Evolutionary conservation across 1,284 basidiomycete species (phyloP).

Genomic region (Ceratobasidium sp.): DNA sequence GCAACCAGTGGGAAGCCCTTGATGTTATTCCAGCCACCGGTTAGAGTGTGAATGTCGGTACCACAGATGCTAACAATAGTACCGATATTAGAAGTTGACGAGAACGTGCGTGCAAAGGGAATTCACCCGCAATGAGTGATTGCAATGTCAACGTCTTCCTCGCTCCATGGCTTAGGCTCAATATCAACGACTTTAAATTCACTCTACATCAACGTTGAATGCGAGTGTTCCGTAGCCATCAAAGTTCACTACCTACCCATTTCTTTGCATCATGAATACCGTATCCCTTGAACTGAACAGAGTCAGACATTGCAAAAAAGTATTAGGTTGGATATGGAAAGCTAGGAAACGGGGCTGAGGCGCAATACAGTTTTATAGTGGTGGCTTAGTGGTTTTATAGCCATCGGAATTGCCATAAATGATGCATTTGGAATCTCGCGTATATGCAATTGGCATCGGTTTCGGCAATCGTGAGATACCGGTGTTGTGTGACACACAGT

Average conservation of each 20-base stretch:
- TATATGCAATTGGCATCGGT: too few relatives aligned
- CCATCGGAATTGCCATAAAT: not conserved
- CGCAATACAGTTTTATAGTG: not conserved
- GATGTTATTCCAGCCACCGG: constrained; percentile 62
- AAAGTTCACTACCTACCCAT: constrained; percentile 37
- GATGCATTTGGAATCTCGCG: not conserved
- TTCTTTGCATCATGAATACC: constrained; percentile 43
- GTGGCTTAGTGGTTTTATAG: not conserved
- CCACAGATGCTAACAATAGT: constrained; percentile 56
- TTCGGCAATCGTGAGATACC: too few relatives aligned
- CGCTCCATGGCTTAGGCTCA: constrained; percentile 55
- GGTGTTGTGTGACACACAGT: too few relatives aligned
- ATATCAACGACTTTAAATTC: constrained; percentile 59
- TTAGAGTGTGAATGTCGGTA: constrained; percentile 66
- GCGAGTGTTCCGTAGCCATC: not conserved
- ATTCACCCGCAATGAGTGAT: constrained; percentile 56
- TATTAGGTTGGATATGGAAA: not conserved
- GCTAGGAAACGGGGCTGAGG: not conserved
- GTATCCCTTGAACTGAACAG: constrained; percentile 45
- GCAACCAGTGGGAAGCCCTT: constrained; percentile 58
- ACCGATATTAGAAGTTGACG: not conserved
- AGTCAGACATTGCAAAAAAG: not conserved
- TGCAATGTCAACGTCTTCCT: constrained; percentile 56
- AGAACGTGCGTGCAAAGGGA: not conserved
- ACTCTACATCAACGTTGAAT: constrained; percentile 52